Conservation (phyloP, 75 land plant species). For the Isoetes taiwanensis region DNA sequence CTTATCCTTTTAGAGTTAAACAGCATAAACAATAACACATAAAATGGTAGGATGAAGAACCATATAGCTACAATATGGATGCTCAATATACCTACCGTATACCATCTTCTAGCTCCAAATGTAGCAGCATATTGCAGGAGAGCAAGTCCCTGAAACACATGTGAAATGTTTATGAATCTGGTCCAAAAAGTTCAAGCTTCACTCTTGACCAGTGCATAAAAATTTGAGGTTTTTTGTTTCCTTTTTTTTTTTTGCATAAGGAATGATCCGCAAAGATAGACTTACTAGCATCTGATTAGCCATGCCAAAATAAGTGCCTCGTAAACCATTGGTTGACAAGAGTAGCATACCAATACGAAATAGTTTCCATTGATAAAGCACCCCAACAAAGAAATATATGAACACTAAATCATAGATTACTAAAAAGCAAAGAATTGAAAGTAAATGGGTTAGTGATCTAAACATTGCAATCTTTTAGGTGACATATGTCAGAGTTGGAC, state of each 20-base stretch:
- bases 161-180: too few species aligned
- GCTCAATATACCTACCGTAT: conserved; percentile 50
- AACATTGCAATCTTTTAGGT: too few species aligned
- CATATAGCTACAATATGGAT: not conserved
- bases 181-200: too few species aligned
- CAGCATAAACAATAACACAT: not conserved
- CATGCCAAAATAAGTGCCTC: conserved; percentile 68
- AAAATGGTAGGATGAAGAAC: not conserved
- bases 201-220: too few species aligned
- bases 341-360: conserved; percentile 11
- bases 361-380: too few species aligned
- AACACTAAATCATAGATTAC: too few species aligned
- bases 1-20: conserved; percentile 40
- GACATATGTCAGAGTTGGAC: too few species aligned
- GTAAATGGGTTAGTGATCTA: too few species aligned
- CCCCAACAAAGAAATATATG: too few species aligned
- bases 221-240: too few species aligned
- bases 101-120: conserved; percentile 38
- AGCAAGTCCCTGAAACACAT: conserved; percentile 45
- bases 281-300: conserved; percentile 80
- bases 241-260: too few species aligned
- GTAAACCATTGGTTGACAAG: conserved; percentile 46
- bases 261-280: not conserved
- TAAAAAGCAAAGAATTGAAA: too few species aligned
- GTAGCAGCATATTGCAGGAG: conserved; percentile 42